Conservation (phyloP, 2,329 filamentous ascomycete species). For the Coniella lustricola region DNA sequence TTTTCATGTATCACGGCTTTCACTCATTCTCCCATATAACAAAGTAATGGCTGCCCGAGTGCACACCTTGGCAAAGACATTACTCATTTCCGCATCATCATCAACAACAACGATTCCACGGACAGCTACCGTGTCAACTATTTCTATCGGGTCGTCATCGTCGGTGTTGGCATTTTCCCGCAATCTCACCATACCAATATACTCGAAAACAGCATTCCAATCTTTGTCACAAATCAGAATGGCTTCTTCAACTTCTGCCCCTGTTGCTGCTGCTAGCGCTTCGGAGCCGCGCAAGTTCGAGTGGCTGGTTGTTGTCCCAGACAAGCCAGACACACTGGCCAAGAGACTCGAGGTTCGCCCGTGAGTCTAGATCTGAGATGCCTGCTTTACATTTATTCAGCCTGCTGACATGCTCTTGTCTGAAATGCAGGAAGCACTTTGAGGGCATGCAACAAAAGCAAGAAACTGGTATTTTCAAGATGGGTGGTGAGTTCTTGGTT, state of each 20-base stretch:
- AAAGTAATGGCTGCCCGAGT: too few species aligned
- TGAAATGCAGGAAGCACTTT: conserved; percentile 43
- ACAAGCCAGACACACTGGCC: conserved; percentile 51
- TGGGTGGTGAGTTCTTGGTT: conserved; percentile 49
- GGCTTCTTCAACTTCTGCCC: conserved; percentile 1
- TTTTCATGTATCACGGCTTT: too few species aligned
- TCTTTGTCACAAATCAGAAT: conserved; percentile 7
- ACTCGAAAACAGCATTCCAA: too few species aligned
- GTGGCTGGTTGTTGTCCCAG: conserved; percentile 64
- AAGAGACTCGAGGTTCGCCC: conserved; percentile 56
- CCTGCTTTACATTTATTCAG: too few species aligned
- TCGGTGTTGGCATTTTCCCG: too few species aligned
- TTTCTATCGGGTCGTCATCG: too few species aligned
- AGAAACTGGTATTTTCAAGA: conserved; percentile 51
- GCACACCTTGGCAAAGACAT: too few species aligned
- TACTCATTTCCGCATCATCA: too few species aligned
- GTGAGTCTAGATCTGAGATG: conserved; percentile 32
- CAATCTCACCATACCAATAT: too few species aligned
- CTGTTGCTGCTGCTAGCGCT: background rate
- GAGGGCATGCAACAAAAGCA: conserved; percentile 43
- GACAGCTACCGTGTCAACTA: too few species aligned
- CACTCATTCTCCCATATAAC: too few species aligned
- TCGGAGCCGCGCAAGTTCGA: conserved; percentile 40
- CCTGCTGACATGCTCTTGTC: background rate
- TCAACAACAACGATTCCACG: too few species aligned